Base-by-base conservation (phyloP, 495 filamentous ascomycete genomes). In the Gamarada debralockiae region DNA sequence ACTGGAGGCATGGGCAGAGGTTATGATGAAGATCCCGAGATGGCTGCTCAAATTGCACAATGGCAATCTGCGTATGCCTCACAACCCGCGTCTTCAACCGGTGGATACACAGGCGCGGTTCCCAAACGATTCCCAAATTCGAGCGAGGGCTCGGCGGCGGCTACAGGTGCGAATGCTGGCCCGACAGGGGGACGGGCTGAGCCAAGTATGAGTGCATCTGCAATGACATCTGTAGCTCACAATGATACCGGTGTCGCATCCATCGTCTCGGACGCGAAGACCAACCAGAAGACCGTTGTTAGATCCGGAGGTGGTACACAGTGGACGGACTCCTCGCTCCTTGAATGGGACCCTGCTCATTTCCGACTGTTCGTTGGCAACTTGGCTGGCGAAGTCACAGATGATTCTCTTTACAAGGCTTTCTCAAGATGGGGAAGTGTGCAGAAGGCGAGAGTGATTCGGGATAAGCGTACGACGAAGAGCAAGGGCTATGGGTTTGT, bases 341-440 rank as follows among this genome's bases (percentile, higher is more conserved):
- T 97, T 0, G 95, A 98, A 61, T 98, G 93, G 93, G 90, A 98
- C 63, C 95, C 95, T 0, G 79, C 87, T 1, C 95, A 98, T 70
- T 90, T 96, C 61, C 86, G 93, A 3, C 76, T 98, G 14, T 97
- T 97, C 66, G 89, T 97, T 15, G 93, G 93, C 42, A 98, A 98
- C 65, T 80, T 98, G 21, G 95, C 93, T n/a, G 93, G 93, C 50
- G 93, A 98, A 73, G 93, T 96, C 10, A 97, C 95, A 4, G 95
- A 98, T 67, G 93, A 98, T 33, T 92, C 89, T 2, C 71, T 98
- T 9, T 74, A 92, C 60, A 97, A 98, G 69, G 93, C 93, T 0
- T 98, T 98, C 61, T 73, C 87, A 1, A 83, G 85, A 50, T 98
- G 95, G 75, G 76, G 82, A 15, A 92, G 89, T 6, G 81, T 97